Conservation (phyloP, 1,284 basidiomycete genomes). For the Boletus hoseneyae region DNA sequence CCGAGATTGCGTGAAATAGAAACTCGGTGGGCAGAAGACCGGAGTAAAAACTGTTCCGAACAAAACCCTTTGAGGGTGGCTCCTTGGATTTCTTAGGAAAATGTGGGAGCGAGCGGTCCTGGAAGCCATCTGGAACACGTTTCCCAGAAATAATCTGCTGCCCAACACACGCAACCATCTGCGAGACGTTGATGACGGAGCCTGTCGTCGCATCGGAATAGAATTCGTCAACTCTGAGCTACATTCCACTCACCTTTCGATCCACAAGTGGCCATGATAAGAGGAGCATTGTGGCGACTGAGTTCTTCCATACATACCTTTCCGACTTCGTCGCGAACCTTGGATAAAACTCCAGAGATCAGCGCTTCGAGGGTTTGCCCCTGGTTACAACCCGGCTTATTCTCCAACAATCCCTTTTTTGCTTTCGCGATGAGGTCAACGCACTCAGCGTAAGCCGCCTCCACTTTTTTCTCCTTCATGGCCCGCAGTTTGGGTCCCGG, state of each 20-base stretch:
- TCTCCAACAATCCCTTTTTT: constrained; percentile 91
- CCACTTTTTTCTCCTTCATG: constrained; percentile 87
- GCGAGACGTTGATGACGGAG: constrained; percentile 98
- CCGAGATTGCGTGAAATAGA: constrained; percentile 98
- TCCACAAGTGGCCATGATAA: constrained; percentile 99
- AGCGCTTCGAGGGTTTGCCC: constrained; percentile 96
- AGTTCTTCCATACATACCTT: constrained; percentile 98
- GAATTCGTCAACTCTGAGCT: constrained; percentile 5
- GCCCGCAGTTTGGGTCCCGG: constrained; percentile 81
- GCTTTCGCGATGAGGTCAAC: constrained; percentile 85
- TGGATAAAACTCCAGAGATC: constrained; percentile 91
- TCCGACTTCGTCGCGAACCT: constrained; percentile 94
- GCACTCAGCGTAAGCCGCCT: constrained; percentile 87
- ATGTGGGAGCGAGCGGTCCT: constrained; percentile 97
- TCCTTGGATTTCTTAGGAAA: constrained; percentile 98
- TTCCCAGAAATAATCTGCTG: constrained; percentile 98
- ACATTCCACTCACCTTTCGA: constrained; percentile 74
- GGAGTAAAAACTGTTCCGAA: constrained; percentile 95
- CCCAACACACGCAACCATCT: constrained; percentile 99
- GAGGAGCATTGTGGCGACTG: constrained; percentile 92
- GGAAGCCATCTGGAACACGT: constrained; percentile 99
- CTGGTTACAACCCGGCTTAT: constrained; percentile 95
- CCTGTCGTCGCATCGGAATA: constrained; percentile 45
- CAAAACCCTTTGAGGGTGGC: constrained; percentile 97
- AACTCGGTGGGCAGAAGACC: constrained; percentile 97